Evolutionary conservation across 768 basidiomycete species (phyloP).

Genomic region (Paxillus rubicundulus): DNA sequence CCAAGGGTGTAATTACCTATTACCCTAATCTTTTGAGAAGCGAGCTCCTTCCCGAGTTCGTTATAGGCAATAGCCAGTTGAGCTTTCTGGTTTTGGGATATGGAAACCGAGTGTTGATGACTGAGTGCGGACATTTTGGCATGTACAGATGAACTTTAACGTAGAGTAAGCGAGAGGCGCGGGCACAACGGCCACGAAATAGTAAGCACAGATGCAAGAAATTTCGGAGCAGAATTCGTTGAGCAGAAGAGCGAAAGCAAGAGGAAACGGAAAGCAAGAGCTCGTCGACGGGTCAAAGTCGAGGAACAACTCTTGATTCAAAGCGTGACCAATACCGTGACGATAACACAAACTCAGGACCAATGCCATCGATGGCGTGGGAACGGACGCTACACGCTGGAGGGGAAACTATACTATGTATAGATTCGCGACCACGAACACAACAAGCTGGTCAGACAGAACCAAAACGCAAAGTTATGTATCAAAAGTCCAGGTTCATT

Average conservation of each 20-base stretch:
- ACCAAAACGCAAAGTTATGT: constrained; percentile 16
- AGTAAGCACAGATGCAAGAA: constrained; percentile 21
- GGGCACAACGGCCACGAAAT: constrained; percentile 32
- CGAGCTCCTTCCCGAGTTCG: constrained; percentile 93
- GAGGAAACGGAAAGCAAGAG: neutral
- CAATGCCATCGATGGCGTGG: constrained; percentile 14
- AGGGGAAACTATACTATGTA: neutral
- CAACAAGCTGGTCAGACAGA: constrained; percentile 20
- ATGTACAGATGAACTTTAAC: constrained; percentile 29
- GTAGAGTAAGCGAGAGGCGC: constrained; percentile 35
- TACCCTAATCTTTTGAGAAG: constrained; percentile 85
- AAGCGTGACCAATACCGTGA: neutral
- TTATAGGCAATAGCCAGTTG: constrained; percentile 95
- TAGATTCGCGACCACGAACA: constrained; percentile 15
- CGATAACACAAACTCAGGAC: constrained; percentile 2
- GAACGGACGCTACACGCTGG: constrained; percentile 6
- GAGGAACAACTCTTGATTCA: constrained; percentile 8
- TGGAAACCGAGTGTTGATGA: constrained; percentile 60
- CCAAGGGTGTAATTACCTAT: constrained; percentile 95
- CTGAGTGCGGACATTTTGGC: constrained; percentile 47
- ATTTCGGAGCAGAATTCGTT: constrained; percentile 3
- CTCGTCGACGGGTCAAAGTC: constrained; percentile 2
- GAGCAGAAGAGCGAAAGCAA: neutral
- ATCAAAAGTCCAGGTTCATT: constrained; percentile 23
- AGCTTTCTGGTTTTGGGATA: constrained; percentile 76